Evolutionary conservation across 2,329 filamentous ascomycete species (phyloP), one percentile per base, ranked within the genome.

Genomic region (Hypoxylon sp.): DNA sequence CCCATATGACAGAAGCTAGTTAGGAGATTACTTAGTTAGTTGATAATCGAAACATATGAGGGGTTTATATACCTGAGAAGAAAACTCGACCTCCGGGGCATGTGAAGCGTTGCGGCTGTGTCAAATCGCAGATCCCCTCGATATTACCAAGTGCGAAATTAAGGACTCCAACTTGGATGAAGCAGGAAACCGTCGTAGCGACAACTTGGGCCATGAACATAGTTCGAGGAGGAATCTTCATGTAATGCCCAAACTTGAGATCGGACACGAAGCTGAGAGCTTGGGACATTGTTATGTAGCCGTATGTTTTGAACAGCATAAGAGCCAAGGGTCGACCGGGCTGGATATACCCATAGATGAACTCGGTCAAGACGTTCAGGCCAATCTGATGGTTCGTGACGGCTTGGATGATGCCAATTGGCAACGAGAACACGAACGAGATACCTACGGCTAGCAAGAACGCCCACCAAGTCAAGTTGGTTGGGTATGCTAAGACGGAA

Each of bases 291-390:
- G 87, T 89, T 67, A 89, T 87, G 75, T 86, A 89, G 31, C 87
- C 87, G 72, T 87, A 90, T 0, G 87, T 89, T 78, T 90, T 89
- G 79, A 90, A 90, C 81, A 93, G 84, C 91, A 94, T 94, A 68
- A 93, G 86, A 0, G 90, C 91, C 60, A 94, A 81, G 0, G 92
- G 91, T 5, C 87, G 82, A 2, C 92, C 92, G 0, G 91, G 91
- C 69, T 92, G 90, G 73, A 94, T 91, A 74, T 94, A 94, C 1
- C 92, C 92, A 65, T 89, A 88, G 3, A 94, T 81, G 70, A 93
- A 92, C 80, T 93, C 91, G 0, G 91, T 92, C 68, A 94, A 81
- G 26, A 94, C 91, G 69, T 94, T 94, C 37, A 94, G 82, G 1
- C 90, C 90, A 39, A 93, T 89, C 81, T 92, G 82, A 77, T 91